A percentile compares a stretch with the other conserved stretches of the same genome.
Conservation (phyloP, 805 yeast genomes). For the Saturnispora gosingensis region DNA sequence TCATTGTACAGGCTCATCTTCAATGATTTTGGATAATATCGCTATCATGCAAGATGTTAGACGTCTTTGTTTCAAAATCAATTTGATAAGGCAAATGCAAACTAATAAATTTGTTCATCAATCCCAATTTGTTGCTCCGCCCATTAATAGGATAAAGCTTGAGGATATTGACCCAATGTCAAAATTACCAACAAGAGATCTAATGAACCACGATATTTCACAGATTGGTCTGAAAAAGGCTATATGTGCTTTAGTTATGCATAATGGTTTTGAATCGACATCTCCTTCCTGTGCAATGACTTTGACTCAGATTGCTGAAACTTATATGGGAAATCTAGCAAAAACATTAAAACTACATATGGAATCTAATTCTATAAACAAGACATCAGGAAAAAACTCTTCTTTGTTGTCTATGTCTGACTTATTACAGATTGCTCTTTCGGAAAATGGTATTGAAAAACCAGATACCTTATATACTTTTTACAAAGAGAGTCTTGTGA, state of each 20-base stretch:
- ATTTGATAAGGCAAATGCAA: slow-evolving; percentile 84
- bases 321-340: slow-evolving; percentile 65
- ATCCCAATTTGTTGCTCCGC: slow-evolving; percentile 64
- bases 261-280: slow-evolving; percentile 82
- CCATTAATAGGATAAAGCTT: slow-evolving; percentile 45
- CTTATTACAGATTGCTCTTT: slow-evolving; percentile 49
- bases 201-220: slow-evolving; percentile 49
- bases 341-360: slow-evolving; percentile 59
- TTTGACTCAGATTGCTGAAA: slow-evolving; percentile 75
- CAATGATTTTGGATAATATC: slow-evolving; percentile 55
- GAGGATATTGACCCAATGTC: slow-evolving; percentile 79
- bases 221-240: slow-evolving; percentile 57
- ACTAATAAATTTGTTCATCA: slow-evolving; percentile 68
- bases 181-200: slow-evolving; percentile 60
- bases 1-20: slow-evolving; percentile 47
- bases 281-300: slow-evolving; percentile 71
- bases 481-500: slow-evolving; percentile 59
- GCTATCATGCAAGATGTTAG: slow-evolving; percentile 80
- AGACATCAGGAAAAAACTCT: slow-evolving; percentile 22
- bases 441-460: slow-evolving; percentile 80
- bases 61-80: slow-evolving; percentile 78
- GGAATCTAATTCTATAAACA: slow-evolving; percentile 50
- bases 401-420: slow-evolving; percentile 30
- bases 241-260: slow-evolving; percentile 76
- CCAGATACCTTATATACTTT: slow-evolving; percentile 70